Percentiles rank a stretch among this genome's conserved stretches.
These are phyloP conservation scores for Aulographum hederae DNA, from an alignment of 2,329 filamentous ascomycete genomes.

Conservation along the genomic window DNA sequence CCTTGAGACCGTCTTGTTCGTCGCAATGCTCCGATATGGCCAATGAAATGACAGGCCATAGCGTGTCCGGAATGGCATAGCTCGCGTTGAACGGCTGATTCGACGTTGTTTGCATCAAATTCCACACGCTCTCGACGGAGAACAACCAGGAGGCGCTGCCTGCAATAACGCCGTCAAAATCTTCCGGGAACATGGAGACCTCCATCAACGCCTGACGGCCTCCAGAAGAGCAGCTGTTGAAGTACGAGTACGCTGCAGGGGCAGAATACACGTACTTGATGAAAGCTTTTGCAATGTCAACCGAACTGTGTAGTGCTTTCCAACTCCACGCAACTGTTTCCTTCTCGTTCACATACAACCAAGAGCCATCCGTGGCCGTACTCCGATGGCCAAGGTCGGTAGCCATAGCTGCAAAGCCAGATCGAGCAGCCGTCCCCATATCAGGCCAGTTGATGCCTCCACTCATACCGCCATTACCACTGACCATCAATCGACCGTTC, in stretches of 20 bases:
- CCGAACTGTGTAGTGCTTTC: slow-evolving; percentile 7
- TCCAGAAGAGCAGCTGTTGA: slow-evolving; percentile 28
- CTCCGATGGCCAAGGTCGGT: slow-evolving; percentile 16
- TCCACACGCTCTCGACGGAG: not conserved
- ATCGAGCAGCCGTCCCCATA: slow-evolving; percentile 12
- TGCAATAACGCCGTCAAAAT: slow-evolving; percentile 30
- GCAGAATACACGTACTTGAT: slow-evolving; percentile 19
- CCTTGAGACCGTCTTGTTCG: not conserved
- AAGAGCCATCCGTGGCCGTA: slow-evolving; percentile 13
- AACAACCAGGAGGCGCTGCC: slow-evolving; percentile 12
- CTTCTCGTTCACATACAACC: slow-evolving; percentile 13
- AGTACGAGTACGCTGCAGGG: slow-evolving; percentile 24
- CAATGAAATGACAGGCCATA: not conserved
- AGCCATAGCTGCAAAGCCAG: slow-evolving; percentile 15
- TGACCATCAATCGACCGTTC: slow-evolving; percentile 12
- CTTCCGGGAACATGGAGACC: slow-evolving; percentile 24
- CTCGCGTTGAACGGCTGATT: not conserved
- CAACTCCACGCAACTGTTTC: slow-evolving; percentile 14
- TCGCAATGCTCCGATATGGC: not conserved
- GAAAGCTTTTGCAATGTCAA: slow-evolving; percentile 13
- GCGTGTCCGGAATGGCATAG: not conserved
- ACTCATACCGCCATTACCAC: slow-evolving; percentile 16
- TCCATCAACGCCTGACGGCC: slow-evolving; percentile 29
- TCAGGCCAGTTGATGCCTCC: slow-evolving; percentile 15
- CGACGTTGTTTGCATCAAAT: not conserved